These are phyloP conservation scores for Hypoxylon sp. DNA, from an alignment of 2,329 filamentous ascomycete genomes.

Conservation along the genomic window DNA sequence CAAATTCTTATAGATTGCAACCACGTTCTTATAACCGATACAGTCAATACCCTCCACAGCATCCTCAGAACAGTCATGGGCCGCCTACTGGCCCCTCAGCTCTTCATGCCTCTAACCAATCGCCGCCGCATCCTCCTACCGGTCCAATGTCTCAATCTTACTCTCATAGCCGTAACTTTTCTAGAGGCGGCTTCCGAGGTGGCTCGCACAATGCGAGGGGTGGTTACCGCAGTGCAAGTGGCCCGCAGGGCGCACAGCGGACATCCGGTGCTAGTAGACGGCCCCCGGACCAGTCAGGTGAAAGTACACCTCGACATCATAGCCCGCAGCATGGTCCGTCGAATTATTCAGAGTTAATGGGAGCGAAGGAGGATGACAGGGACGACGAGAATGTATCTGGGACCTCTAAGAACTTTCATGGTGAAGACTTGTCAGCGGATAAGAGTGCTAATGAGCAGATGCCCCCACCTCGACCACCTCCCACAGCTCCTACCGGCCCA, in stretches of 20 bases:
- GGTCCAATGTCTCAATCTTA: conserved; percentile 65
- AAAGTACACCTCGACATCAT: conserved; percentile 51
- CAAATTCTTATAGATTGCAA: conserved; percentile 53
- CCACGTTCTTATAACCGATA: conserved; percentile 50
- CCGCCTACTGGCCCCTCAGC: conserved; percentile 66
- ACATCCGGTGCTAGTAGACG: conserved; percentile 57
- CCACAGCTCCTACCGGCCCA: conserved; percentile 66
- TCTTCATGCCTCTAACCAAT: conserved; percentile 66
- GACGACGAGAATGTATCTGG: conserved; percentile 72
- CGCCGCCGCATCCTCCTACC: conserved; percentile 68
- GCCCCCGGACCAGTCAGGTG: conserved; percentile 48
- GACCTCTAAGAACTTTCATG: conserved; percentile 73
- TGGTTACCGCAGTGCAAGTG: conserved; percentile 67
- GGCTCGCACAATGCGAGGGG: conserved; percentile 65
- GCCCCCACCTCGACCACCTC: conserved; percentile 63
- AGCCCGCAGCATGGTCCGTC: conserved; percentile 49
- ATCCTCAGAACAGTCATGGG: conserved; percentile 67
- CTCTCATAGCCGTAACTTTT: conserved; percentile 59
- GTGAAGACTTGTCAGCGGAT: conserved; percentile 71
- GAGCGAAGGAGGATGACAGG: conserved; percentile 54
- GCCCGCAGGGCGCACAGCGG: conserved; percentile 79
- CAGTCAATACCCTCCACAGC: conserved; percentile 73
- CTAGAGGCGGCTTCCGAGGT: conserved; percentile 69
- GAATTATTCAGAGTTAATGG: conserved; percentile 46
- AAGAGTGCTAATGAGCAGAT: conserved; percentile 63